Conservation (phyloP, 441 rosid species). For the Sinapis alba region DNA sequence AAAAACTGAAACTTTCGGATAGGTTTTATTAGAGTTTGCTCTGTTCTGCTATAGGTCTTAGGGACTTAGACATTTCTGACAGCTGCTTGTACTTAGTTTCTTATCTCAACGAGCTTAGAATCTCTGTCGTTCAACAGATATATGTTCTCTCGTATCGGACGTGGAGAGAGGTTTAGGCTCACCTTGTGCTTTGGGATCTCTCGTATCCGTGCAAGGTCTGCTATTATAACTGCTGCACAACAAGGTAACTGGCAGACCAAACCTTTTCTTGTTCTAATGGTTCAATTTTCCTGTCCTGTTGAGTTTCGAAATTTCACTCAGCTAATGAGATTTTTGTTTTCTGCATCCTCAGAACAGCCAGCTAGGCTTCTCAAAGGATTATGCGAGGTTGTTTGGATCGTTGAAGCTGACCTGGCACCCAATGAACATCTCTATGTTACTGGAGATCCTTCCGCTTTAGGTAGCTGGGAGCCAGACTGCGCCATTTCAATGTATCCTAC, state of each 20-base stretch:
- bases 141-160: slow-evolving; percentile 42
- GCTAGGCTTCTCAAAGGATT: slow-evolving; percentile 44
- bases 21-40: no score
- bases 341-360: slow-evolving; percentile 58
- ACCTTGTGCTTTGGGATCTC: slow-evolving; percentile 45
- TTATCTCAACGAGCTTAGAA: slow-evolving; percentile 1
- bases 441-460: slow-evolving; percentile 77
- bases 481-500: slow-evolving; percentile 74
- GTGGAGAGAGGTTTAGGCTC: slow-evolving; percentile 41
- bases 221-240: slow-evolving; percentile 41
- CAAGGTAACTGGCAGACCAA: slow-evolving; percentile 46
- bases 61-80: background rate
- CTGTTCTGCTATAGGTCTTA: no score
- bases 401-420: slow-evolving; percentile 76
- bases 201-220: slow-evolving; percentile 41
- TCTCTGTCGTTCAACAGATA: slow-evolving; percentile 46
- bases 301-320: background rate
- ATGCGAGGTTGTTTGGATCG: slow-evolving; percentile 74
- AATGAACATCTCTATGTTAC: slow-evolving; percentile 68
- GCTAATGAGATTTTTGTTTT: slow-evolving; percentile 13
- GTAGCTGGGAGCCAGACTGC: slow-evolving; percentile 81
- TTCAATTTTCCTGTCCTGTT: background rate
- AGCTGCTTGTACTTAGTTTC: background rate
- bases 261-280: background rate
- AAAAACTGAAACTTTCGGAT: background rate